These are phyloP conservation scores for Aureobasidium lini DNA, from an alignment of 2,329 filamentous ascomycete genomes.

Conservation along the genomic window DNA sequence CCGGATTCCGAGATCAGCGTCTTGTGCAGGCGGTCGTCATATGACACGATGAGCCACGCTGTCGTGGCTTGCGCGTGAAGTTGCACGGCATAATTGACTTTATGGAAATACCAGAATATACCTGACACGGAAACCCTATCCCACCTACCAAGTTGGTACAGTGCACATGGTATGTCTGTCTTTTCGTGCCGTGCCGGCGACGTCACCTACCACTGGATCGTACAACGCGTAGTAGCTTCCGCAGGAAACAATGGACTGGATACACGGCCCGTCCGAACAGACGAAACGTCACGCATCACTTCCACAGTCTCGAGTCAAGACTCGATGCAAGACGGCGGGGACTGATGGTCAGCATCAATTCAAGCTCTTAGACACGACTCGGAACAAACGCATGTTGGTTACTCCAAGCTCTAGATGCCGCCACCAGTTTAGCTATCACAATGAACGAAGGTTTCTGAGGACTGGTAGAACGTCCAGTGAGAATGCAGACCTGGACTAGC, in stretches of 20 bases:
- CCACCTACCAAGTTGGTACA: background rate
- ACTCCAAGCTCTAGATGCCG: background rate
- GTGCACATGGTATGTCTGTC: background rate
- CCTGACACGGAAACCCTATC: background rate
- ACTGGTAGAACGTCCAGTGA: too few species aligned
- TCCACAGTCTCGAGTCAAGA: background rate
- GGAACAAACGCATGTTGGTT: background rate
- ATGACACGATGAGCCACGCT: background rate
- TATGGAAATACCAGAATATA: background rate
- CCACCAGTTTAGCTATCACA: too few species aligned
- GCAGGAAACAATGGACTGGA: background rate
- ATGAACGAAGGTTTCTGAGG: too few species aligned
- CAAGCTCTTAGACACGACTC: background rate
- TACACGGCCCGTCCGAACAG: conserved; percentile 7
- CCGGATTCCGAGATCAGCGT: conserved; percentile 5
- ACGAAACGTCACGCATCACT: background rate
- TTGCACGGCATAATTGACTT: conserved; percentile 6
- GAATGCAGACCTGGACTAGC: background rate
- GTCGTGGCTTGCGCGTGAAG: conserved; percentile 1
- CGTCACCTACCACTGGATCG: conserved; percentile 3
- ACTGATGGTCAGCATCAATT: background rate
- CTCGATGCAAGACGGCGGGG: background rate
- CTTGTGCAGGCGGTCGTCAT: background rate
- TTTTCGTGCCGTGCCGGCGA: conserved; percentile 11
- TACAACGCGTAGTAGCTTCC: background rate